Base-by-base conservation (phyloP, 345 rosid genomes). In the Lepidium aucheri region DNA sequence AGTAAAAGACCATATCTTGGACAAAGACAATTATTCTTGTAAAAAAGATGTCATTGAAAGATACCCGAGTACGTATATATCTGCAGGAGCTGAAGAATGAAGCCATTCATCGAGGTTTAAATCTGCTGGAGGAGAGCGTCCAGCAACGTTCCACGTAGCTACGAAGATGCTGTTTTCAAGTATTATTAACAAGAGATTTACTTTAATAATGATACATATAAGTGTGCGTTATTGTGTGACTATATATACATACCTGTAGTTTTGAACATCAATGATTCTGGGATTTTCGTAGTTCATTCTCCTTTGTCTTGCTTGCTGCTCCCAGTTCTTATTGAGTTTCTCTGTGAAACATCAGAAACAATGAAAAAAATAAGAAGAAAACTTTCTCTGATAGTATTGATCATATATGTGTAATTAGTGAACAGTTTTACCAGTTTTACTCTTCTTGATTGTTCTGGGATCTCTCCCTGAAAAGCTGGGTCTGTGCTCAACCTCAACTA, bases 71-170 rank as follows among this genome's bases (percentile, higher is more conserved):
- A 94, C 96, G 55, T 94, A 94, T 58, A 94, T 90, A 74, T 94
- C 99, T 9, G 97, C 99, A 35, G 99, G 91, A 60, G 96, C 85
- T n/a, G 99, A 81, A 5, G 97, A 81, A 54, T 86, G 99, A 74
- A 94, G 90, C 99, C 96, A 94, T 46, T 94, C 97, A 14, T 90
- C 93, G 2, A 90, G 85, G 80, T 84, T 88, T 81, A 94, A 77
- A 74, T 94, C 86, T 36, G 81, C 74, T 1, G 89, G 83, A 44
- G 97, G 99, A 20, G 99, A 84, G 80, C 88, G 90, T 76, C 97
- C 99, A 35, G 86, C 99, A 16, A 94, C 99, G 76, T 94, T 94
- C 99, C 99, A 94, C 34, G 96, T 82, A 71, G 89, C 95, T 51
- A 85, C 94, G 53, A 94, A 94, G 76, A 94, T 74, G 60, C 97